Base-by-base conservation (phyloP, 2,329 filamentous ascomycete species). In the Nigrospora osmanthi region DNA sequence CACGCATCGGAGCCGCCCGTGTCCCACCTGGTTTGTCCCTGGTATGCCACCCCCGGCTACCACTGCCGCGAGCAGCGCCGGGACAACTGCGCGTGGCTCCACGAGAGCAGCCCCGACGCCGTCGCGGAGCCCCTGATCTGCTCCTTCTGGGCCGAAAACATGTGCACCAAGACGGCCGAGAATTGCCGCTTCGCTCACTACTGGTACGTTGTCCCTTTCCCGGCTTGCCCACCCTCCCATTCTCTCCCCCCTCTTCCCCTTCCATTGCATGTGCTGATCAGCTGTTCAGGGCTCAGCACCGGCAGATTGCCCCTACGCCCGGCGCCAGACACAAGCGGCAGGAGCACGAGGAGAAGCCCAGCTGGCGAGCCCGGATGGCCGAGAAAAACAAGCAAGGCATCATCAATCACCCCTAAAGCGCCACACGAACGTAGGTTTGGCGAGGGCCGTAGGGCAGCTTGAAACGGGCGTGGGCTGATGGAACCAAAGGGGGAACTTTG, bases 41-140 rank as follows among this genome's bases (percentile, higher is more conserved):
- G 52, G 52, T 56, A 48, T 48, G 44, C 43, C 1, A 55, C 50
- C 0, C n/a, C 40, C 0, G 51, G 52, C 1, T 55, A 47, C 16
- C 2, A 34, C 3, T 57, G 51, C 32, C 44, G 47, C 10, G 49
- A 55, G 6, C 15, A 47, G 5, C 44, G 46, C 6, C 35, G 44
- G 3, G 51, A 50, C 3, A 35, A 14, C 7, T 56, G 52, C 19
- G 28, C 42, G 1, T 49, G 49, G 37, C 10, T 37, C 7, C 54
- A 57, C 23, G 47, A 52, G n/a, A 30, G 52, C 11, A 35, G 47
- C 13, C 33, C 44, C 3, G 48, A 40, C 13, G 54, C 40, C n/a
- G 7, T 50, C 9, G 48, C 44, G 28, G 44, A 57, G 3, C 54
- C 51, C 11, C 46, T 56, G 0, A 57, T 57, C 17, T 57, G 54